Evolutionary conservation across 495 filamentous ascomycete genomes (phyloP), one percentile per base, ranked within the genome.

Genomic region (Talaromyces borbonicus): DNA sequence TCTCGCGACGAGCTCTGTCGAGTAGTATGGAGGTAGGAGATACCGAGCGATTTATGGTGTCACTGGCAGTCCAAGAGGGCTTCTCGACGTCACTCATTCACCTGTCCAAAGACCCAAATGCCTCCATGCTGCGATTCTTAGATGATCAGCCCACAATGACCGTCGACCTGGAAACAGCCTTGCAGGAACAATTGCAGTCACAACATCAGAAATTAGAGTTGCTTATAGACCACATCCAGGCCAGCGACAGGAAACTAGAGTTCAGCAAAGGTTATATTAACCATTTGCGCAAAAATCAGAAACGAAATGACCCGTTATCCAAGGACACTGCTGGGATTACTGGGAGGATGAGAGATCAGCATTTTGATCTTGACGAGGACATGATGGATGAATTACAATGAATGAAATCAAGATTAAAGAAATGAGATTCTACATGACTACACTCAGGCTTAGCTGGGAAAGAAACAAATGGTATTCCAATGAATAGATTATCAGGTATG

Each of bases 331-430:
- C 4, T 54, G 48, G 27, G 9, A 24, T 19, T 55, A 50, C 49
- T 33, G 50, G 51, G 3, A 53, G 43, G 6, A 55, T 47, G 9
- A 66, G 66, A 30, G 63, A 63, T 6, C 47, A 40, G 47, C 55
- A 55, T 4, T 55, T 63, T 35, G 65, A 78, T 3, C 71, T 79
- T 40, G 81, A 85, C 39, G 81, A 85, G 57, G 80, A 86, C 54
- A 63, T 86, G 31, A 85, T 86, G 81, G 76, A 65, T 23, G 73
- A 74, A 32, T 32, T 66, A n/a, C 55, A 53, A 49, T 52, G 42
- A 29, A 23, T 38, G 18, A 8, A 38, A 20, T 37, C 18, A 11
- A 38, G 35, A 12, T 38, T 20, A 11, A 38, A 0, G 9, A n/a
- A 2, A 38, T 4, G 0, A 8, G 5, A 38, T 16, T 11, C 12